phyloP scores from a whole-genome alignment of 2,329 filamentous ascomycete genomes.

The Erysiphe pulchra region DNA sequence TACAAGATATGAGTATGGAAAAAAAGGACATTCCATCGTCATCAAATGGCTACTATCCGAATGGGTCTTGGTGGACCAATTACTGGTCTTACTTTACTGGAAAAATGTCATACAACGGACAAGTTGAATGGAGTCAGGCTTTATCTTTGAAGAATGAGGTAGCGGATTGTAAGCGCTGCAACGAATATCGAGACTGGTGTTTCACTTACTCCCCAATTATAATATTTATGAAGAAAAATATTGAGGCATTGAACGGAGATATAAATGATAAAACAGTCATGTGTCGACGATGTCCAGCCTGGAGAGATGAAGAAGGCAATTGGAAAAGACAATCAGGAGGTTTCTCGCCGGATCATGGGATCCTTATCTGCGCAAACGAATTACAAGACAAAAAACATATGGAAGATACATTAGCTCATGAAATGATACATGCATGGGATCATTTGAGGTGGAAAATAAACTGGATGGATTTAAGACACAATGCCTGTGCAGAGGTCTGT shows the following conservation, averaged over 20 bases:
- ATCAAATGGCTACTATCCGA: constrained; percentile 36
- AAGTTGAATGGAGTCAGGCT: constrained; percentile 51
- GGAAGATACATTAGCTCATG: constrained; percentile 85
- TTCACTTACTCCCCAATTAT: constrained; percentile 67
- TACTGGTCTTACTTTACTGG: constrained; percentile 65
- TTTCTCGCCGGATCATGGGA: constrained; percentile 67
- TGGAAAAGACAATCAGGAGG: constrained; percentile 45
- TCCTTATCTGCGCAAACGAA: constrained; percentile 80
- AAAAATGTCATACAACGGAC: constrained; percentile 39
- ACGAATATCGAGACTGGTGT: constrained; percentile 60
- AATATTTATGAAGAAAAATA: constrained; percentile 63
- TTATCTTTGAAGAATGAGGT: constrained; percentile 52
- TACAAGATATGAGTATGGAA: not conserved
- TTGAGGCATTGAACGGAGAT: constrained; percentile 51
- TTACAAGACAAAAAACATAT: constrained; percentile 55
- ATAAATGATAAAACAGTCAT: constrained; percentile 52
- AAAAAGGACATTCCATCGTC: constrained; percentile 14
- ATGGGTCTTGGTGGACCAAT: constrained; percentile 42
- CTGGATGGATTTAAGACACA: constrained; percentile 57
- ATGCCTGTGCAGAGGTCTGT: constrained; percentile 69
- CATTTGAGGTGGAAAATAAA: constrained; percentile 80
- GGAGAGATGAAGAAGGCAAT: constrained; percentile 20
- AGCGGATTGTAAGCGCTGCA: constrained; percentile 56
- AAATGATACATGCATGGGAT: constrained; percentile 96
- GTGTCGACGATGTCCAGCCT: constrained; percentile 50